phyloP scores from a whole-genome alignment of 257 asterid species.

The Leptodermis oblonga region DNA sequence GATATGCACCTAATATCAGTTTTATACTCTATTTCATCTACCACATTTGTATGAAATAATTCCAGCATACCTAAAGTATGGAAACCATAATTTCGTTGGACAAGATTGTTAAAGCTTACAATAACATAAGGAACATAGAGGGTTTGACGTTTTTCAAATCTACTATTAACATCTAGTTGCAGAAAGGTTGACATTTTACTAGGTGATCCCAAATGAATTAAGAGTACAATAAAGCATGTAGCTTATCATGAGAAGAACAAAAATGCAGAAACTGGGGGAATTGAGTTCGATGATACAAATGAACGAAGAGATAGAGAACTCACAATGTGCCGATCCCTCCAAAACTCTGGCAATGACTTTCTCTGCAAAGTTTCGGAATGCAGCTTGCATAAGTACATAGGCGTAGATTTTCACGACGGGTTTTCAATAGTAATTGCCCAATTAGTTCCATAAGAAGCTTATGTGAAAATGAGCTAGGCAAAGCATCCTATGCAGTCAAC shows the following conservation, averaged over 20 bases:
- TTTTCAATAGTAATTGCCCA: neutral
- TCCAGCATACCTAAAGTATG: neutral
- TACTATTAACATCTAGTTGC: neutral
- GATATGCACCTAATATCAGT: no score
- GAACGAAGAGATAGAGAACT: constrained; percentile 35
- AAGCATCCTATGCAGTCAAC: neutral
- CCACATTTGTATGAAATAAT: neutral
- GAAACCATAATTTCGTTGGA: neutral
- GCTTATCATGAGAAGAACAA: neutral
- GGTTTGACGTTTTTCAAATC: neutral
- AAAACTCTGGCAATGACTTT: constrained; percentile 90
- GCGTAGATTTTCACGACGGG: neutral
- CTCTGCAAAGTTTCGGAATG: constrained; percentile 44
- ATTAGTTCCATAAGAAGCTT: neutral
- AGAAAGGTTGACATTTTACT: neutral
- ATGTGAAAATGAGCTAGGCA: neutral
- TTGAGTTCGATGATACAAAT: constrained; percentile 12
- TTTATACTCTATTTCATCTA: neutral
- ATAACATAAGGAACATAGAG: neutral
- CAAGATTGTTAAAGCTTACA: neutral
- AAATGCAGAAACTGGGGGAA: constrained; percentile 4
- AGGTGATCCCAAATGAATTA: neutral
- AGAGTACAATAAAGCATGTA: neutral
- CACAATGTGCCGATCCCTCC: constrained; percentile 84
- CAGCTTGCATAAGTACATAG: constrained; percentile 17